These are phyloP conservation scores for Turnera subulata DNA, from an alignment of 345 rosid genomes.

Conservation along the genomic window DNA sequence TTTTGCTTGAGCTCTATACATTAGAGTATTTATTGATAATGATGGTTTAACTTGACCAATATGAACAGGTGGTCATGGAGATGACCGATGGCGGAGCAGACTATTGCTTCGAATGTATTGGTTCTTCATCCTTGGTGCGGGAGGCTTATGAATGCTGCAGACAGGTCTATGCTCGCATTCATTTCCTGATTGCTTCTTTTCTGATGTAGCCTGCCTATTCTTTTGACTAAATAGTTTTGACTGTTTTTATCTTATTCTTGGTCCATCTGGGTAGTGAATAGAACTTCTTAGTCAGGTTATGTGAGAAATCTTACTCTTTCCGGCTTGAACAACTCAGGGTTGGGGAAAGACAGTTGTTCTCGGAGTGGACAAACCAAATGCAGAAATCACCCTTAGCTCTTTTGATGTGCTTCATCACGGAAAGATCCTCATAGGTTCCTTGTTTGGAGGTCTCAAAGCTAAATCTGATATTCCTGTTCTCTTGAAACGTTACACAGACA, in stretches of 20 bases:
- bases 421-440: conserved; percentile 51
- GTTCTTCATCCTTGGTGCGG: conserved; percentile 45
- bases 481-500: conserved; percentile 54
- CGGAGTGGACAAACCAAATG: conserved; percentile 74
- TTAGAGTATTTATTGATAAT: no score
- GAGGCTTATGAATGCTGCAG: conserved; percentile 73
- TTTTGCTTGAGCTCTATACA: no score
- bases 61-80: conserved; percentile 49
- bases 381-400: conserved; percentile 43
- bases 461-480: conserved; percentile 79
- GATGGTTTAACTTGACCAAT: no score
- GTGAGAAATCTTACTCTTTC: not conserved
- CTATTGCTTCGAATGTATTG: conserved; percentile 80
- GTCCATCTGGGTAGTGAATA: no score
- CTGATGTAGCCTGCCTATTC: not conserved
- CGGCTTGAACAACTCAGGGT: conserved; percentile 38
- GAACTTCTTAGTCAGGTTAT: not conserved
- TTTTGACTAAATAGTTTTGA: not conserved
- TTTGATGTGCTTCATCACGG: conserved; percentile 54
- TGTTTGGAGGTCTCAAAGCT: conserved; percentile 83
- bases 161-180: conserved; percentile 35
- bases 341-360: conserved; percentile 84
- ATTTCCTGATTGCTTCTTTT: not conserved
- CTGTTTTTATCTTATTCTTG: not conserved
- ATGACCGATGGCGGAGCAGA: conserved; percentile 83